Base-by-base conservation (phyloP, 805 yeast species). In the Candida endomychidarum region DNA sequence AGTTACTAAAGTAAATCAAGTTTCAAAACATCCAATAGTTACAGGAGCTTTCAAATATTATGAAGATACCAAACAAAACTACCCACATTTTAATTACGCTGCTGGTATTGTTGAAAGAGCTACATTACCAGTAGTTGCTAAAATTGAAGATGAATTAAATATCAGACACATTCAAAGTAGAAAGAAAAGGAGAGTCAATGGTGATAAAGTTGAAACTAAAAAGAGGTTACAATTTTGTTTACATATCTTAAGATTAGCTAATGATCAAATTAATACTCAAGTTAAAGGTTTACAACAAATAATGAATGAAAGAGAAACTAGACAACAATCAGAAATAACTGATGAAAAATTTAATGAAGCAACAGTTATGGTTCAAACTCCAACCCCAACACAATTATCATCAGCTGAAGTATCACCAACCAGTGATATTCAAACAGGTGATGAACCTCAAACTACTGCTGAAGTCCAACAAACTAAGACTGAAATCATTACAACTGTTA, bases 401-500 rank as follows among this genome's bases (percentile, higher is more conserved):
- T 19, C 34, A 32, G 9, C 19, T 12, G 20, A 20, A 7, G 14
- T 9, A 16, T 15, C 34, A 5, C 15, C 33, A 29, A 15, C 38
- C 21, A 24, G 21, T 11, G 17, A 22, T 3, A n/a, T n/a, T n/a
- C n/a, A n/a, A n/a, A n/a, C n/a, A n/a, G n/a, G n/a, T n/a, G n/a
- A n/a, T n/a, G n/a, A n/a, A n/a, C n/a, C n/a, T 23, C 20, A 5
- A 15, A 27, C 11, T 25, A 19, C 19, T 18, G 31, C 19, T 14
- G 45, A 27, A 27, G 49, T 62, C 1, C 64, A 61, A 40, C 60
- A 79, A 32, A 74, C 90, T 24, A 84, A 86, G 47, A 77, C 81
- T 49, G 99, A 91, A 50, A 87, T 91, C 24, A 82, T 90, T 7
- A 77, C 85, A 0, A 93, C 97, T 0, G 90, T 93, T 18, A 86